Percentiles rank a stretch among this genome's conserved stretches.
These are phyloP conservation scores for Bonia amplexicaulis DNA, from an alignment of 176 grass and related monocot species.

Conservation along the genomic window DNA sequence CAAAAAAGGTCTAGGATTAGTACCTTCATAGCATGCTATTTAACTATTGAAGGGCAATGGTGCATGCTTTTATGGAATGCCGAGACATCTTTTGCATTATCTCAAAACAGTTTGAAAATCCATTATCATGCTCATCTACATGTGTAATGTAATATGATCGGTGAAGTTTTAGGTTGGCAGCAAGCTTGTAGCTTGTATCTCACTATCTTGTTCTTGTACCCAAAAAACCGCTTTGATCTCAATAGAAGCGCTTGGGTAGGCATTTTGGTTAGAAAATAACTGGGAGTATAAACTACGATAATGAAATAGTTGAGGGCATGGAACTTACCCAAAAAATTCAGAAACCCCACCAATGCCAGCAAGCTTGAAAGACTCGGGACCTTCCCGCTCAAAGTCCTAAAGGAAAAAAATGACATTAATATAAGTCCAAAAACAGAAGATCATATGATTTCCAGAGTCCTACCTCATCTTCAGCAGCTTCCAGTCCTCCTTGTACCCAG, in stretches of 20 bases:
- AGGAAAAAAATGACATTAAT: background rate
- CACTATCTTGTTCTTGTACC: background rate
- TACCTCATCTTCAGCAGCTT: constrained; percentile 97
- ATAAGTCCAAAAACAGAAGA: background rate
- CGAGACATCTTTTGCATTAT: background rate
- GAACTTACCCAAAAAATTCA: constrained; percentile 85
- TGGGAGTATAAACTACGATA: background rate
- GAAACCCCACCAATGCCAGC: constrained; percentile 85
- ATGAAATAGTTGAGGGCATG: background rate
- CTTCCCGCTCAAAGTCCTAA: constrained; percentile 88
- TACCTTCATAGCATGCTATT: background rate
- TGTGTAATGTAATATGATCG: background rate
- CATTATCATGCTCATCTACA: background rate
- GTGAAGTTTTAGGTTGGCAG: background rate
- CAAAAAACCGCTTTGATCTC: background rate
- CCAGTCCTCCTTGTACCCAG: constrained; percentile 94
- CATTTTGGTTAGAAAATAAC: background rate
- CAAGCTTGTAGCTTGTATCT: background rate
- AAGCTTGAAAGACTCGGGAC: constrained; percentile 86
- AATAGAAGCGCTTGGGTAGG: background rate
- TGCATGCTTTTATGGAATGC: background rate
- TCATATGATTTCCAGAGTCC: background rate
- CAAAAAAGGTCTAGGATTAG: background rate
- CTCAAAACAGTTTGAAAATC: background rate
- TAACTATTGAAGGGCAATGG: background rate